Conservation (phyloP, 805 yeast species). For the Pichia manshurica region DNA sequence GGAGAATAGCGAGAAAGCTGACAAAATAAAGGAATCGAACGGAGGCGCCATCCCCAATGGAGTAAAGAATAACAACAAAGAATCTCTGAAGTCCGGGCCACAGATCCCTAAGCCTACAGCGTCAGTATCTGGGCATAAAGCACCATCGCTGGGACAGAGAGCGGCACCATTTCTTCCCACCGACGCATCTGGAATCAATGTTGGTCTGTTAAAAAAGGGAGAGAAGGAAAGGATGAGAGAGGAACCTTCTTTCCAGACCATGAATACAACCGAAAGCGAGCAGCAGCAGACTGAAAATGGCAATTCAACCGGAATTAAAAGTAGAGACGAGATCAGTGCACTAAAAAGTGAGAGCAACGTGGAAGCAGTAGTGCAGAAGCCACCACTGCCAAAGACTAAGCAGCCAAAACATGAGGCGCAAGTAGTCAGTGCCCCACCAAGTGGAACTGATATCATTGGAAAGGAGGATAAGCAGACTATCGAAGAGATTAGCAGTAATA, state of each 20-base stretch:
- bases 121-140: background rate
- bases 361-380: constrained; percentile 24
- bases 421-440: background rate
- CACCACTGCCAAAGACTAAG: background rate
- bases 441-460: background rate
- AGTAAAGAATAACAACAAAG: background rate
- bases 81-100: background rate
- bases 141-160: constrained; percentile 1
- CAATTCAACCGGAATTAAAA: constrained; percentile 8
- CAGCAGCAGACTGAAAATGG: background rate
- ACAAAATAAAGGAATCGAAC: too few species aligned
- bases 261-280: background rate
- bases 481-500: background rate
- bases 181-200: background rate
- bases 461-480: background rate
- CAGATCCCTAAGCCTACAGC: background rate
- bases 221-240: background rate
- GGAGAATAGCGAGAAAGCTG: too few species aligned
- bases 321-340: constrained; percentile 28
- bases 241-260: background rate
- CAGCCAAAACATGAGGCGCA: constrained; percentile 14
- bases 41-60: too few species aligned
- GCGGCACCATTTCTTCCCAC: background rate
- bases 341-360: constrained; percentile 43
- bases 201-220: background rate